Percentiles rank a stretch among this genome's conserved stretches.
These are phyloP conservation scores for Hypsizygus marmoreus DNA, from an alignment of 768 basidiomycete genomes.

Conservation along the genomic window DNA sequence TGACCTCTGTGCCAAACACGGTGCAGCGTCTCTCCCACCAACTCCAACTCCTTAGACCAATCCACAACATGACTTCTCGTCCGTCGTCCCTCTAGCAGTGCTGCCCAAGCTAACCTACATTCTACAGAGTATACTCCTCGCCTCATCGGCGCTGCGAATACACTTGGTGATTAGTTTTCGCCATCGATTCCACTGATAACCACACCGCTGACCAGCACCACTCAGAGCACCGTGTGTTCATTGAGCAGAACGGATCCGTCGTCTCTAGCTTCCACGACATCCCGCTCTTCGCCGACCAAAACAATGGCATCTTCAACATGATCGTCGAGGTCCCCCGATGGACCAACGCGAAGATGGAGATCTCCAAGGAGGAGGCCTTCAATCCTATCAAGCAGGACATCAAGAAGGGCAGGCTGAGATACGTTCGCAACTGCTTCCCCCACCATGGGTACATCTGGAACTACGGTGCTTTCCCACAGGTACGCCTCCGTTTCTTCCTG, in stretches of 20 bases:
- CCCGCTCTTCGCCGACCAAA: slow-evolving; percentile 96
- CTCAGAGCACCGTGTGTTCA: slow-evolving; percentile 91
- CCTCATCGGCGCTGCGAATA: slow-evolving; percentile 87
- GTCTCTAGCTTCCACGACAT: slow-evolving; percentile 94
- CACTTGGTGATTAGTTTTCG: slow-evolving; percentile 75
- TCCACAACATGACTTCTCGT: slow-evolving; percentile 54
- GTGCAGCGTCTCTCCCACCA: slow-evolving; percentile 63
- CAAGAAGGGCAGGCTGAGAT: slow-evolving; percentile 95
- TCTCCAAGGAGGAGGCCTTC: slow-evolving; percentile 97
- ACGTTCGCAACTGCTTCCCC: slow-evolving; percentile 99
- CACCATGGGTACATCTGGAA: slow-evolving; percentile 99
- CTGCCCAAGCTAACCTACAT: slow-evolving; percentile 14
- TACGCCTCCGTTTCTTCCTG: slow-evolving; percentile 29
- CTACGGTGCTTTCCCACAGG: slow-evolving; percentile 99
- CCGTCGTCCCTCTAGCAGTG: slow-evolving; percentile 16
- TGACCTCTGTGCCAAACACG: slow-evolving; percentile 43
- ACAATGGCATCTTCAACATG: slow-evolving; percentile 97
- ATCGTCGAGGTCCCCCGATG: slow-evolving; percentile 97
- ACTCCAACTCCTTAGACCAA: slow-evolving; percentile 56
- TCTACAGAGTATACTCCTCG: slow-evolving; percentile 70
- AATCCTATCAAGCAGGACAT: slow-evolving; percentile 99
- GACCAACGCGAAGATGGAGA: slow-evolving; percentile 99
- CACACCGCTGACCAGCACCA: slow-evolving; percentile 18
- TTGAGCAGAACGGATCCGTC: slow-evolving; percentile 86
- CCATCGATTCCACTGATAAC: slow-evolving; percentile 15